Base-by-base conservation (phyloP, 306 rosid genomes). In the Rosa multiflora region DNA sequence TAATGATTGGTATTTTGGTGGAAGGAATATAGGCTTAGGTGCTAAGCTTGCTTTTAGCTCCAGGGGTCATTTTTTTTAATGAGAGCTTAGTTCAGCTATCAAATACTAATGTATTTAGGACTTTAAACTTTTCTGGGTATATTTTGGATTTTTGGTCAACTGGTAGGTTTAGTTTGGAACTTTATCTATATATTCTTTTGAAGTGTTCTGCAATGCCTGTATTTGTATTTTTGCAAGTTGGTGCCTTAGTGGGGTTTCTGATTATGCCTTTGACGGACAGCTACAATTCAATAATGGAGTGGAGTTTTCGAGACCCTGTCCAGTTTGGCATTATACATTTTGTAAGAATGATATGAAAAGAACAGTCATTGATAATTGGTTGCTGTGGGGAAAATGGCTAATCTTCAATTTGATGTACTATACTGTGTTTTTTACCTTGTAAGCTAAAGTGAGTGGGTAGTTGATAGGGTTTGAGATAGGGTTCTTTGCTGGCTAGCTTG, bases 261-360 rank as follows among this genome's bases (percentile, higher is more conserved):
- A 26, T 59, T 82, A 40, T 76, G 47, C 26, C 26, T 70, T 44
- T 23, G 58, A 18, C 66, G 75, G 72, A 46, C 76, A 72, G 61
- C 78, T 74, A 72, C 51, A 81, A n/a, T 51, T 64, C 72, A 77
- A 56, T 80, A 52, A 72, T 29, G 63, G 72, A 43, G 46, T 43
- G 37, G 37, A 56, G 67, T 32, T 67, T 37, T 69, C 26, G 23
- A 61, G 71, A 37, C 73, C 61, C 58, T 62, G 42, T 72, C 8
- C 32, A 46, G 55, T 75, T 48, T 63, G 82, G 62, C 39, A 42
- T n/a, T 26, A 10, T 15, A 44, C 46, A 76, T 21, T 67, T n/a
- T 21, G 26, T 23, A 58, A 8, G 5, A 29, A 39, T 51, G 63
- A 51, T 49, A n/a, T n/a, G 49, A 11, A 26, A 42, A 13, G 21